Evolutionary conservation across 352 stramenopile species (phyloP).

Genomic region (Globisporangium lucens): DNA sequence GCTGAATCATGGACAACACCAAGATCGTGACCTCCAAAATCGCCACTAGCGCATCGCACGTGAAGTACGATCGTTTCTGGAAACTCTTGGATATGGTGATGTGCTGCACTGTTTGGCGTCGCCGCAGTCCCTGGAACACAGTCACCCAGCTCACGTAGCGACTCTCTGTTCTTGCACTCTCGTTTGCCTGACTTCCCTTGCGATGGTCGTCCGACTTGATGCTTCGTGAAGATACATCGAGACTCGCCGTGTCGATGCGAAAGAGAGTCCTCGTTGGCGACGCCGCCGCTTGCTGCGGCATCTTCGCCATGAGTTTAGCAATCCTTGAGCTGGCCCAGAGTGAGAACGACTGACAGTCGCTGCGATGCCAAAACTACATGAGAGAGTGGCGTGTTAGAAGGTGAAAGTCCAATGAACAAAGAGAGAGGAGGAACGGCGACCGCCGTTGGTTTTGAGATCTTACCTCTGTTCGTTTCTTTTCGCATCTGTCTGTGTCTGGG

Average conservation of each 20-base stretch:
- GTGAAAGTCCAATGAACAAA: not conserved
- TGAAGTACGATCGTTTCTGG: slow-evolving; percentile 1
- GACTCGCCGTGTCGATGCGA: not conserved
- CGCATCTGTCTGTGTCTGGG: not conserved
- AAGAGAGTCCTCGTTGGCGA: not conserved
- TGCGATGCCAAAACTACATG: not conserved
- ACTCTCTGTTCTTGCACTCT: not conserved
- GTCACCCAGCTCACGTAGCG: not conserved
- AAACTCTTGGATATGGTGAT: slow-evolving; percentile 1
- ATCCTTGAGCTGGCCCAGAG: not conserved
- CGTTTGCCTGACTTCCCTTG: not conserved
- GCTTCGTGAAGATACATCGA: not conserved
- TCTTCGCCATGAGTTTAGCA: not conserved
- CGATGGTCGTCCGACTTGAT: slow-evolving; percentile 11
- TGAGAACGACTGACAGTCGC: not conserved
- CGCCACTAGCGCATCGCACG: slow-evolving; percentile 1
- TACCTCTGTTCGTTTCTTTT: not conserved
- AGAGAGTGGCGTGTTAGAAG: not conserved
- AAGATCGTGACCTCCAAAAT: slow-evolving; percentile 11
- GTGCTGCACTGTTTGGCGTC: slow-evolving; percentile 5
- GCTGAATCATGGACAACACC: slow-evolving; percentile 12
- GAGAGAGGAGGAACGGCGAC: not conserved
- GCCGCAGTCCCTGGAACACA: not conserved
- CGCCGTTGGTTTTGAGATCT: not conserved
- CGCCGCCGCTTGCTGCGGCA: not conserved